Evolutionary conservation across 495 filamentous ascomycete genomes (phyloP), one percentile per base, ranked within the genome.

Genomic region (Penicillium cosmopolitanum): DNA sequence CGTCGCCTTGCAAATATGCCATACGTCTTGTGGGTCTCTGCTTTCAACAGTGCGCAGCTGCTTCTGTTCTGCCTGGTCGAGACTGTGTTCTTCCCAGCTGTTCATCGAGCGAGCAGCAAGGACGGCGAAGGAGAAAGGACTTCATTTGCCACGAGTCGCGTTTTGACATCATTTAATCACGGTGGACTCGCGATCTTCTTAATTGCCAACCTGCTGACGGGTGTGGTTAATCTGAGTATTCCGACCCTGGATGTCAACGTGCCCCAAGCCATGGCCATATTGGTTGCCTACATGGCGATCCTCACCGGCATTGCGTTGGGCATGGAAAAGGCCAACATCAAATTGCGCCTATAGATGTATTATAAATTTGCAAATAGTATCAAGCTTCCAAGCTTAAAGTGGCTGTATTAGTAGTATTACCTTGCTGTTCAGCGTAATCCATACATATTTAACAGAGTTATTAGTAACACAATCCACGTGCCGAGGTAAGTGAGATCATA

Each of bases 1-100:
- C 87, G 95, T 31, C 86, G 95, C 11, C 75, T 99, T 16, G 95
- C 95, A 9, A 98, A 98, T 67, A 84, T 97, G 53, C 93, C 95
- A 0, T 99, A 99, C 67, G 77, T 97, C 34, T 77, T 97, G 50
- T 99, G 94, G 94, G 88, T 96, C 15, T 78, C 85, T 12, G 87
- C 92, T 6, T 98, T 93, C 80, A 99, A 98, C 71, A 88, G 83
- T 54, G 78, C 75, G 7, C 91, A 97, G 69, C 73, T 99, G 16
- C 78, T 89, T 4, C 76, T 87, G 5, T 97, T 93, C 70, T 91
- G 87, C 67, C 65, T 85, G 34, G 81, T 92, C 13, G 94, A 98
- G 69, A 85, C 80, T 15, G 43, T 90, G 0, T 86, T 90, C 67
- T 97, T 96, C 70, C 90, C 90, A 0, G 74, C 77, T 4, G 81